phyloP scores from a whole-genome alignment of 208 protist genomes.

The Lotmaria passim region DNA sequence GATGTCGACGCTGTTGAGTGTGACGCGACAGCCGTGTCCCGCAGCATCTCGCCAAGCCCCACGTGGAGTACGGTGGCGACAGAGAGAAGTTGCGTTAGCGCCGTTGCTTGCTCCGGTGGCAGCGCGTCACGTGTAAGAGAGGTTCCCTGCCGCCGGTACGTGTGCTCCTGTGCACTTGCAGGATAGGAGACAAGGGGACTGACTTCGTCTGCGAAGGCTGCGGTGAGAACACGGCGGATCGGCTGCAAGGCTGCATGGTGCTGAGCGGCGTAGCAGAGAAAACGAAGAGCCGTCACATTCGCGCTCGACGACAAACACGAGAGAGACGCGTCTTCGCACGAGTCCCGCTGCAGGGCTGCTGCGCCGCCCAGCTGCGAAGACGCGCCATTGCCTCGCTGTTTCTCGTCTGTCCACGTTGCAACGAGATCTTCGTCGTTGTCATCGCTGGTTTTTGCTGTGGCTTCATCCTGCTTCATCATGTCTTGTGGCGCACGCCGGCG shows the following conservation, averaged over 20 bases:
- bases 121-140: background rate
- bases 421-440: too few species aligned
- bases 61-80: slow-evolving; percentile 25
- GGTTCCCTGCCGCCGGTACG: background rate
- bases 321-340: too few species aligned
- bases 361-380: too few species aligned
- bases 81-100: background rate
- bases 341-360: background rate
- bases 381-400: too few species aligned
- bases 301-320: background rate
- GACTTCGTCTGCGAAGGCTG: background rate
- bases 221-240: background rate
- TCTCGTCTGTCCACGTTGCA: too few species aligned
- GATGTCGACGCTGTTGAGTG: background rate
- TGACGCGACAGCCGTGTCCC: background rate
- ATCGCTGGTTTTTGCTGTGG: background rate
- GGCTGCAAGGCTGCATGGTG: slow-evolving; percentile 7
- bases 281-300: background rate
- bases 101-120: background rate
- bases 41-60: slow-evolving; percentile 8
- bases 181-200: background rate
- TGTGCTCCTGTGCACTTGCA: too few species aligned
- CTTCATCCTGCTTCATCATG: background rate
- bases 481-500: background rate
- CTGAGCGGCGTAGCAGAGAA: slow-evolving; percentile 7